These are phyloP conservation scores for Digitaria exilis DNA, from an alignment of 202 grass and related monocot genomes.

Conservation along the genomic window DNA sequence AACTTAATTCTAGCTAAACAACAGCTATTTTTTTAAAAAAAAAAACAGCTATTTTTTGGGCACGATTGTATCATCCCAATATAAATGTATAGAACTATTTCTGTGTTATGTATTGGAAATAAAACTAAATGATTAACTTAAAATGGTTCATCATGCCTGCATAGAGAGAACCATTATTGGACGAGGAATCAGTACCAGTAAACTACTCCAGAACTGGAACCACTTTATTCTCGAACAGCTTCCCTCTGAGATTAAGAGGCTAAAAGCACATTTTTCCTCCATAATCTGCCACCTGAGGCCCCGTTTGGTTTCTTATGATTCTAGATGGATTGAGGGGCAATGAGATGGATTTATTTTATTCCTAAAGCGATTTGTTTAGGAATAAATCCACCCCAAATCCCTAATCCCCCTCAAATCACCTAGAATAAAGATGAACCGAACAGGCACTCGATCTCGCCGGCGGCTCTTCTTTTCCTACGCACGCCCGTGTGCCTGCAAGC, in stretches of 20 bases:
- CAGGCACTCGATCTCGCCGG: too few relatives aligned
- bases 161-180: background rate
- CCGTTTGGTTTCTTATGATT: too few relatives aligned
- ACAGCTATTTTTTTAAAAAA: too few relatives aligned
- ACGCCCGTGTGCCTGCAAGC: background rate
- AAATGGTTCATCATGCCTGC: background rate
- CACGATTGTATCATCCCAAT: background rate
- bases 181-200: background rate
- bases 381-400: too few relatives aligned
- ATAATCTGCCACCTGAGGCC: background rate
- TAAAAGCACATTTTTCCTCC: background rate
- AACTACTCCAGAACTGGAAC: background rate
- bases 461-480: background rate
- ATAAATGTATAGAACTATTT: background rate
- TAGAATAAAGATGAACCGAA: too few relatives aligned
- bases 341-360: too few relatives aligned
- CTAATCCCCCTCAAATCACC: too few relatives aligned
- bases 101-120: background rate
- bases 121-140: background rate
- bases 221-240: constrained; percentile 21
- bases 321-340: too few relatives aligned
- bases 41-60: background rate
- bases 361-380: too few relatives aligned
- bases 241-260: background rate
- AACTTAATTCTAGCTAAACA: background rate